phyloP scores from a whole-genome alignment of 2,329 filamentous ascomycete genomes.

The Sporothrix pallida region DNA sequence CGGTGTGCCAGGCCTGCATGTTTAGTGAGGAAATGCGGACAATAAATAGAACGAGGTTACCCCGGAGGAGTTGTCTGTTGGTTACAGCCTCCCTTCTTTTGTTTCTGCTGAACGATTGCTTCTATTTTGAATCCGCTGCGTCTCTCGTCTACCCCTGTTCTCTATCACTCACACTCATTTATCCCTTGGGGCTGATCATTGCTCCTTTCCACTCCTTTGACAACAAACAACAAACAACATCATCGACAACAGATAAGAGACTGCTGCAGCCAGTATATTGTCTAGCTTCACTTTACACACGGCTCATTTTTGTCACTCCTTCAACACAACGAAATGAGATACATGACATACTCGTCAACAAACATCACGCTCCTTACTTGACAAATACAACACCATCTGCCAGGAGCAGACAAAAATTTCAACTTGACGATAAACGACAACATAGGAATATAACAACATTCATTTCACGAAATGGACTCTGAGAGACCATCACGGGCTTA shows the following conservation, averaged over 20 bases:
- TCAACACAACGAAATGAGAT: constrained; percentile 1
- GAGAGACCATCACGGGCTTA: neutral
- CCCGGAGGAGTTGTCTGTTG: constrained; percentile 1
- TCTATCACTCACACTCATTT: constrained; percentile 14
- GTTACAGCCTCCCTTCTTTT: neutral
- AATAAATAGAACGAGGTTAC: constrained; percentile 15
- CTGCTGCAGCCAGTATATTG: too few species aligned
- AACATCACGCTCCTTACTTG: constrained; percentile 7
- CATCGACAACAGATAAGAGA: neutral
- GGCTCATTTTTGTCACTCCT: neutral
- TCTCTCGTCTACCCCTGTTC: neutral
- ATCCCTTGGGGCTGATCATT: constrained; percentile 1
- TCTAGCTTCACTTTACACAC: neutral
- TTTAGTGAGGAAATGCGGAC: neutral
- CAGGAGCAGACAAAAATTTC: neutral
- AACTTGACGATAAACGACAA: neutral
- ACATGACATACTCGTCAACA: neutral
- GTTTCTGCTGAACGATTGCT: neutral
- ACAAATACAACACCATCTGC: neutral
- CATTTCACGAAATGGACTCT: neutral
- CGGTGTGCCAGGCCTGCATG: neutral
- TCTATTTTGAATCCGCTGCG: constrained; percentile 4
- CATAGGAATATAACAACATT: neutral
- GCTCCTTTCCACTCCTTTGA: constrained; percentile 28
- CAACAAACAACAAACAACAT: neutral